phyloP scores from a whole-genome alignment of 1,284 basidiomycete species.

The Vanrija sp. region DNA sequence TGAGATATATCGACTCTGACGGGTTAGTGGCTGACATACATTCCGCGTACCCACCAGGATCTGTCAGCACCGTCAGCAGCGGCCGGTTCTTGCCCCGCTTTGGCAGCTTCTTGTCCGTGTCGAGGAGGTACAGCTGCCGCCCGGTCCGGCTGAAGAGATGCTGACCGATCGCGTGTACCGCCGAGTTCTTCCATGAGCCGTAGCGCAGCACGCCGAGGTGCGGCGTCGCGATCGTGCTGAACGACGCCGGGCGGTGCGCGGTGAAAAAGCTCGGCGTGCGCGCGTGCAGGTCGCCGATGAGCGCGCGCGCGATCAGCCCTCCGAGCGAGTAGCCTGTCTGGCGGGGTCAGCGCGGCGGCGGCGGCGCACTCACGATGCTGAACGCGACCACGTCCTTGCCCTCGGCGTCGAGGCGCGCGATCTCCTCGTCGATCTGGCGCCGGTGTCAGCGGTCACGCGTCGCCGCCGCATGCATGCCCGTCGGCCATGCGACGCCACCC shows the following conservation, averaged over 20 bases:
- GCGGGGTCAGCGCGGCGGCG: not conserved
- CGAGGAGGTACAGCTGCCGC: slow-evolving; percentile 70
- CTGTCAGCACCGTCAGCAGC: slow-evolving; percentile 76
- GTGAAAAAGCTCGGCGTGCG: slow-evolving; percentile 41
- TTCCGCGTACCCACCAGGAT: slow-evolving; percentile 59
- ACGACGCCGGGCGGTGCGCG: slow-evolving; percentile 34
- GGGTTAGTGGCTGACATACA: not conserved
- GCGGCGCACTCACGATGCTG: slow-evolving; percentile 31
- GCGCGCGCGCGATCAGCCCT: slow-evolving; percentile 44
- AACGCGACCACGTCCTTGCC: slow-evolving; percentile 32
- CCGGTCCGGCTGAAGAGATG: slow-evolving; percentile 77
- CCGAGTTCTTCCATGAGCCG: slow-evolving; percentile 13
- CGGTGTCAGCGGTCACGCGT: not conserved
- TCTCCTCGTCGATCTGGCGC: slow-evolving; percentile 34
- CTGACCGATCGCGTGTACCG: slow-evolving; percentile 63
- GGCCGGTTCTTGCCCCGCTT: slow-evolving; percentile 67
- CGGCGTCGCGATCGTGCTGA: slow-evolving; percentile 46
- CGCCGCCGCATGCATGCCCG: not conserved
- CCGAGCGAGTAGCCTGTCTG: slow-evolving; percentile 48
- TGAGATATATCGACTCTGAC: slow-evolving; percentile 69
- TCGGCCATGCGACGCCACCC: slow-evolving; percentile 5
- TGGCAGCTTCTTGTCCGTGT: slow-evolving; percentile 60
- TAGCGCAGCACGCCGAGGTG: slow-evolving; percentile 42
- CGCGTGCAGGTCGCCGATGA: slow-evolving; percentile 40
- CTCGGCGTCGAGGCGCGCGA: slow-evolving; percentile 32